phyloP scores from a whole-genome alignment of 1,284 basidiomycete genomes.

The Malassezia globosa region DNA sequence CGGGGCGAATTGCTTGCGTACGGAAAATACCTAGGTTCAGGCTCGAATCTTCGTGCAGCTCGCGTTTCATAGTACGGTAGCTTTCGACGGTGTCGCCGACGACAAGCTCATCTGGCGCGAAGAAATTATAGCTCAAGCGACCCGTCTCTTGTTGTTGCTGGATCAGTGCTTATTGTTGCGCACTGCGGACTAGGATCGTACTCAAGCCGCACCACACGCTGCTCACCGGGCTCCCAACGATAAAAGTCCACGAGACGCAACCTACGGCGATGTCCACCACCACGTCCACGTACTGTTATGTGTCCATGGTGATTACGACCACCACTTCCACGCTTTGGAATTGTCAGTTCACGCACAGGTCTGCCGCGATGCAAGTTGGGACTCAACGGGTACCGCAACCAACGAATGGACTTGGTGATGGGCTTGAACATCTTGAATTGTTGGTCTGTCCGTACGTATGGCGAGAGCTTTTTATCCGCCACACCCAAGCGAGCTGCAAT shows the following conservation, averaged over 20 bases:
- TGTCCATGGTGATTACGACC: constrained; percentile 70
- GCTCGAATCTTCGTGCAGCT: constrained; percentile 40
- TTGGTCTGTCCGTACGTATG: constrained; percentile 39
- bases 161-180: constrained; percentile 85
- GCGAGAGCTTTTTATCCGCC: constrained; percentile 24
- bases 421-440: constrained; percentile 81
- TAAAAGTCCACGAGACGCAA: constrained; percentile 79
- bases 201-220: constrained; percentile 84
- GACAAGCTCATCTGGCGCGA: constrained; percentile 77
- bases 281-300: constrained; percentile 76
- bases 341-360: constrained; percentile 68
- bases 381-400: constrained; percentile 69
- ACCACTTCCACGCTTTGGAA: constrained; percentile 69
- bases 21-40: constrained; percentile 78
- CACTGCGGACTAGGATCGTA: constrained; percentile 88
- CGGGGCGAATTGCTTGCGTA: constrained; percentile 71
- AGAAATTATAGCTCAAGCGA: constrained; percentile 69
- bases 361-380: constrained; percentile 70
- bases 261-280: constrained; percentile 80
- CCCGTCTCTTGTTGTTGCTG: constrained; percentile 52
- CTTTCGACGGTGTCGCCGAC: constrained; percentile 80
- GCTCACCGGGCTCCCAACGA: constrained; percentile 59
- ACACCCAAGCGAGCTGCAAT: constrained; percentile 38
- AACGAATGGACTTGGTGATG: constrained; percentile 70
- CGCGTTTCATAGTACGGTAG: constrained; percentile 53